A percentile compares a stretch with the other conserved stretches of the same genome.
phyloP scores from a whole-genome alignment of 2,329 filamentous ascomycete genomes.

The Neonectria punicea region DNA sequence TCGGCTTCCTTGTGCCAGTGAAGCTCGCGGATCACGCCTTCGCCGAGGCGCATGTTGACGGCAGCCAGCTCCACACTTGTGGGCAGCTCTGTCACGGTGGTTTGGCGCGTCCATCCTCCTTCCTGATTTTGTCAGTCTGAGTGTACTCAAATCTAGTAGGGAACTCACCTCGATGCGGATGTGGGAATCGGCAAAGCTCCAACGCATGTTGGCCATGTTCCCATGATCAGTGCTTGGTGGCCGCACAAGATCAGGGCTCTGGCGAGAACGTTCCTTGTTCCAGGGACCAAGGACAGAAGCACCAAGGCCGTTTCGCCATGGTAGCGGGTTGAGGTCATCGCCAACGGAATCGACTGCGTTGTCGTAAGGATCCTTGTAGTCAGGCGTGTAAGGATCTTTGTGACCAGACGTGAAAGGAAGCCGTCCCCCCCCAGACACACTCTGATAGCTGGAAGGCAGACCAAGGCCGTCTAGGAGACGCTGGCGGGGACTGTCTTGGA shows the following conservation, averaged over 20 bases:
- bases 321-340: constrained; percentile 70
- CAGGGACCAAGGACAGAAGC: constrained; percentile 75
- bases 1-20: constrained; percentile 87
- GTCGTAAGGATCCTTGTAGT: constrained; percentile 70
- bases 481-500: constrained; percentile 64
- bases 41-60: constrained; percentile 81
- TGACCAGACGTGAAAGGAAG: constrained; percentile 69
- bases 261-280: constrained; percentile 73
- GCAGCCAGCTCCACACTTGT: constrained; percentile 77
- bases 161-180: constrained; percentile 67
- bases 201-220: constrained; percentile 76
- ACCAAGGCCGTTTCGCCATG: constrained; percentile 72
- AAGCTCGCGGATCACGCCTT: constrained; percentile 78
- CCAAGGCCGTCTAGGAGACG: constrained; percentile 62
- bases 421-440: constrained; percentile 44
- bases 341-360: constrained; percentile 69
- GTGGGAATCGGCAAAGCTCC: constrained; percentile 75
- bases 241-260: constrained; percentile 77
- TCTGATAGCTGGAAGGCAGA: constrained; percentile 56
- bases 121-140: constrained; percentile 57
- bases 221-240: constrained; percentile 80
- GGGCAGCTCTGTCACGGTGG: constrained; percentile 72
- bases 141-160: not conserved
- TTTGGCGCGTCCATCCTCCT: constrained; percentile 81
- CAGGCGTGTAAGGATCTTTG: constrained; percentile 69